A percentile compares a stretch with the other conserved stretches of the same genome.
phyloP scores from a whole-genome alignment of 306 rosid species.

The Mimosa bimucronata region DNA sequence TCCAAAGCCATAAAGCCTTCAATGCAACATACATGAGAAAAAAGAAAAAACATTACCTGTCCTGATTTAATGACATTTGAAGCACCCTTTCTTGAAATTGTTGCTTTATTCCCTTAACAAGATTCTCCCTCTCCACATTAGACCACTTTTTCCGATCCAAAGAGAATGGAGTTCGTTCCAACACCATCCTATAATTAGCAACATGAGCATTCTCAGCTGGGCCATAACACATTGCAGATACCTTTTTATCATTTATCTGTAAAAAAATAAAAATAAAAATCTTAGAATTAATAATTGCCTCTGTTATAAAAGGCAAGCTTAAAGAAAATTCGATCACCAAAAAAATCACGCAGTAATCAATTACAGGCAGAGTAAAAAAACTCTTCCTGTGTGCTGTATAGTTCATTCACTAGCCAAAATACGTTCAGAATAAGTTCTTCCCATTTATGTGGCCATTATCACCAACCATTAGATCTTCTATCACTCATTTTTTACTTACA shows the following conservation, averaged over 20 bases:
- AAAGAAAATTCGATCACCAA: constrained; percentile 10
- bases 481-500: not conserved
- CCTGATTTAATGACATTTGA: constrained; percentile 62
- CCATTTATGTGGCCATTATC: not conserved
- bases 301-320: constrained; percentile 15
- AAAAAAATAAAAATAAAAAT: constrained; percentile 13
- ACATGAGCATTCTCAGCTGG: constrained; percentile 81
- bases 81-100: constrained; percentile 79
- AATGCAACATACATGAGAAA: constrained; percentile 19
- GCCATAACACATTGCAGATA: constrained; percentile 62
- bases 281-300: constrained; percentile 30
- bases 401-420: not conserved
- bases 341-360: not conserved
- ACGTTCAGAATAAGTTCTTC: not conserved
- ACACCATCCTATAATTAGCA: constrained; percentile 64
- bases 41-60: constrained; percentile 49
- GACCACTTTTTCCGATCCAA: constrained; percentile 79
- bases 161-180: constrained; percentile 61
- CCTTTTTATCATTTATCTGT: constrained; percentile 55
- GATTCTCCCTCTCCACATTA: constrained; percentile 61
- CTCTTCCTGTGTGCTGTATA: not conserved
- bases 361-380: constrained; percentile 12
- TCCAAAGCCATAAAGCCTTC: constrained; percentile 1
- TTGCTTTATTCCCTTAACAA: constrained; percentile 81
- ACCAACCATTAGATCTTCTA: constrained; percentile 1